Percentiles rank a stretch among this genome's conserved stretches.
Evolutionary conservation across 805 yeast genomes (phyloP).

Genomic region (Wickerhamiella kurtzmanii): DNA sequence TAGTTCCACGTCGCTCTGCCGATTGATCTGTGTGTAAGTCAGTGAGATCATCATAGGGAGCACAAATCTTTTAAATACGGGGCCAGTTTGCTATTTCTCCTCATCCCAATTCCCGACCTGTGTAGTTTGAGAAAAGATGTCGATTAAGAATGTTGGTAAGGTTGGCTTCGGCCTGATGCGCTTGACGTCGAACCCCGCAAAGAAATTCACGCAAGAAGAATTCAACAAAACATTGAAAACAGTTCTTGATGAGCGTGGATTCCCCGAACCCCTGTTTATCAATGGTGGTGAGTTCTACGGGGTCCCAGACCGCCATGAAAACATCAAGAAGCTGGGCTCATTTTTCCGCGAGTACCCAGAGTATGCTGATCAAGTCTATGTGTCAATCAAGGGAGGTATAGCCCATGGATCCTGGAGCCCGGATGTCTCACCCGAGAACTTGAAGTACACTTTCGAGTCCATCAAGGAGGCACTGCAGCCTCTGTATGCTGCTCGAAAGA

Average conservation of each 20-base stretch:
- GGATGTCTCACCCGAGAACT: slow-evolving; percentile 35
- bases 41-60: too few relatives aligned
- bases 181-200: slow-evolving; percentile 49
- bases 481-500: slow-evolving; percentile 14
- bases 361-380: slow-evolving; percentile 38
- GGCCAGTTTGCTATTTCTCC: background rate
- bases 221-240: slow-evolving; percentile 42
- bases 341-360: slow-evolving; percentile 50
- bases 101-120: background rate
- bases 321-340: slow-evolving; percentile 42
- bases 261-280: slow-evolving; percentile 36
- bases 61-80: too few relatives aligned
- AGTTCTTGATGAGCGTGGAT: slow-evolving; percentile 29
- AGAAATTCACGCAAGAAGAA: slow-evolving; percentile 39
- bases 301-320: slow-evolving; percentile 30
- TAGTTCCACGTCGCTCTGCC: too few relatives aligned
- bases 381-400: slow-evolving; percentile 59
- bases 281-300: slow-evolving; percentile 80
- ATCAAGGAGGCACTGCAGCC: slow-evolving; percentile 19
- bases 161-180: slow-evolving; percentile 74
- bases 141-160: background rate
- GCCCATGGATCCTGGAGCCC: slow-evolving; percentile 31
- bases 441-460: slow-evolving; percentile 37
- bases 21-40: too few relatives aligned
- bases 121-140: background rate